Conservation (phyloP, 306 rosid genomes). For the Cucumis hystrix region DNA sequence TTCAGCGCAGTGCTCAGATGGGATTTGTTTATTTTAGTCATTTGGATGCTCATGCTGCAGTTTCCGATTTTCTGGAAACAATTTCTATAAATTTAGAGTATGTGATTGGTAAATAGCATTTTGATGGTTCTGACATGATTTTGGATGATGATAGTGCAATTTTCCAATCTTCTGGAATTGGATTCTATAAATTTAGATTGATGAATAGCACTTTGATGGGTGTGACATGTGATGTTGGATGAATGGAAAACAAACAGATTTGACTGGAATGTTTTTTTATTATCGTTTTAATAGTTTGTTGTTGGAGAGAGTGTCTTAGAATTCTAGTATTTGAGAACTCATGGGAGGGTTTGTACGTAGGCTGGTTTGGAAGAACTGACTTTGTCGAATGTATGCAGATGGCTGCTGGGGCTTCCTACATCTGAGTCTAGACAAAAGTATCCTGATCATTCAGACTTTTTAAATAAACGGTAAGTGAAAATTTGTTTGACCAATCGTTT, state of each 20-base stretch:
- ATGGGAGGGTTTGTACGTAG: neutral
- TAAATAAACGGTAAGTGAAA: constrained; percentile 19
- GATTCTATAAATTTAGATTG: neutral
- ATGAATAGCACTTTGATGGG: neutral
- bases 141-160: neutral
- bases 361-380: neutral
- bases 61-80: neutral
- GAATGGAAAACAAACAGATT: neutral
- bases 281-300: neutral
- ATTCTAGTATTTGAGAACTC: neutral
- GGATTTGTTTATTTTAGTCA: neutral
- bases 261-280: neutral
- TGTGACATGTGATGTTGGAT: neutral
- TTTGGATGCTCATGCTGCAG: neutral
- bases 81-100: neutral
- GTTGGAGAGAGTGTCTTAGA: neutral
- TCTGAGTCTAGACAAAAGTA: constrained; percentile 18
- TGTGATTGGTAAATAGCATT: neutral
- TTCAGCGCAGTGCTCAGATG: neutral
- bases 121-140: neutral
- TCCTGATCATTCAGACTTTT: constrained; percentile 21
- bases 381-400: constrained; percentile 27
- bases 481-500: neutral
- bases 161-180: neutral
- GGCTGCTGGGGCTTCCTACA: constrained; percentile 49